Conservation (phyloP, 2,329 filamentous ascomycete genomes). For the Macroventuria anomochaeta region DNA sequence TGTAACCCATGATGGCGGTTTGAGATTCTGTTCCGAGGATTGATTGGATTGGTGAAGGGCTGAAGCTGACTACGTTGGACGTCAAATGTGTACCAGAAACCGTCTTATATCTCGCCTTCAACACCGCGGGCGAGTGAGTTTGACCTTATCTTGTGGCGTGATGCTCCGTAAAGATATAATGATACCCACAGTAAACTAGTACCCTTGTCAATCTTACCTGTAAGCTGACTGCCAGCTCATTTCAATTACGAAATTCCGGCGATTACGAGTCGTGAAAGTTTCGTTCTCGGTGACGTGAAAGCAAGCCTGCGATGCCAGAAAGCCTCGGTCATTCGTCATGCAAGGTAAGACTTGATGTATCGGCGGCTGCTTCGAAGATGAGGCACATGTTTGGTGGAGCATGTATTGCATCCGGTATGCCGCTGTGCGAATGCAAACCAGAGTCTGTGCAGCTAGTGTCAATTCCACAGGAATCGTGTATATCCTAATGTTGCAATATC, state of each 20-base stretch:
- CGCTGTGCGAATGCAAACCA: background rate
- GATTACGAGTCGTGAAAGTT: background rate
- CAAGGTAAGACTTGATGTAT: background rate
- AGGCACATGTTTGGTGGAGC: background rate
- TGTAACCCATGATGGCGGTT: conserved; percentile 25
- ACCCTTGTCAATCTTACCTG: background rate
- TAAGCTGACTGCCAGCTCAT: conserved; percentile 8
- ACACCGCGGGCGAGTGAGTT: background rate
- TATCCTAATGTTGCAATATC: too few relatives aligned
- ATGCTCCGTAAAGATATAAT: background rate
- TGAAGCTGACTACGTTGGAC: background rate
- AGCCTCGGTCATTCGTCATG: background rate
- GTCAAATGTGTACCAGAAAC: background rate
- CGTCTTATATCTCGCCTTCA: background rate
- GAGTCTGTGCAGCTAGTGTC: background rate
- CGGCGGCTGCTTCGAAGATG: background rate
- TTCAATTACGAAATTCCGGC: background rate
- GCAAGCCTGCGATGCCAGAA: background rate
- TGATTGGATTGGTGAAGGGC: background rate
- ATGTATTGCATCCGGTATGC: background rate
- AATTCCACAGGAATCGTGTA: background rate
- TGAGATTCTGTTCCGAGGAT: background rate
- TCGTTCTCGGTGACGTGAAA: background rate
- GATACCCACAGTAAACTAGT: background rate
- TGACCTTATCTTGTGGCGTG: background rate